Base-by-base conservation (phyloP, 768 basidiomycete genomes). In the Steccherinum ochraceum region DNA sequence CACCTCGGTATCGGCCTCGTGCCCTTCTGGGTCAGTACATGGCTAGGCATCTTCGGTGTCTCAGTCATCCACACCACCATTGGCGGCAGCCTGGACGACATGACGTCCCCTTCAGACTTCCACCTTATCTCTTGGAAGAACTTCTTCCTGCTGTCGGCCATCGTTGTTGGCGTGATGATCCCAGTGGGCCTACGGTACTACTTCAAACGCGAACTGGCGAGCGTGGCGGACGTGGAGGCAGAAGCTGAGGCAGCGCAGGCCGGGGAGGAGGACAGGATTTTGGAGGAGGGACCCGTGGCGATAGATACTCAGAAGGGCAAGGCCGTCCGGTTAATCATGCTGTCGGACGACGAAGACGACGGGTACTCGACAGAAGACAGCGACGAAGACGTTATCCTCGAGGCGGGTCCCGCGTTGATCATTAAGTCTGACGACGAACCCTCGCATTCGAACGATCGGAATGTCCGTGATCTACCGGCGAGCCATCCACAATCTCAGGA, bases 31-130 rank as follows among this genome's bases (percentile, higher is more conserved):
- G 69, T 79, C 51, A 87, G 83, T 63, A 93, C 92, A 0, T 93
- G 88, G 68, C 74, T 97, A 40, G 94, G 92, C 1, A 89, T 96
- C 57, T 77, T 93, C 40, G 94, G 93, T 46, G 88, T 93, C 41
- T 83, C 83, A 1, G 89, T 93, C 56, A 98, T 98, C 59, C 94
- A 98, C 62, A 93, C 92, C 0, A 91, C 92, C 12, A 97, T 98
- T 54, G 93, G 93, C 1, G 85, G 89, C 12, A 86, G 93, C 5
- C 75, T 98, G 24, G 94, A 97, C 57, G 83, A 93, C 53, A 97
- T 98, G 95, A 95, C 94, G 4, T 86, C 84, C 42, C 77, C 94
- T 1, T 88, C 80, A 26, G 95, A 98, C 65, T 97, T 98, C 64
- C 85, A 95, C 67, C 78, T 98, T 45, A 80, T 98, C 56, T 95